Evolutionary conservation across 2,329 filamentous ascomycete genomes (phyloP).

Genomic region (Passalora sequoiae): DNA sequence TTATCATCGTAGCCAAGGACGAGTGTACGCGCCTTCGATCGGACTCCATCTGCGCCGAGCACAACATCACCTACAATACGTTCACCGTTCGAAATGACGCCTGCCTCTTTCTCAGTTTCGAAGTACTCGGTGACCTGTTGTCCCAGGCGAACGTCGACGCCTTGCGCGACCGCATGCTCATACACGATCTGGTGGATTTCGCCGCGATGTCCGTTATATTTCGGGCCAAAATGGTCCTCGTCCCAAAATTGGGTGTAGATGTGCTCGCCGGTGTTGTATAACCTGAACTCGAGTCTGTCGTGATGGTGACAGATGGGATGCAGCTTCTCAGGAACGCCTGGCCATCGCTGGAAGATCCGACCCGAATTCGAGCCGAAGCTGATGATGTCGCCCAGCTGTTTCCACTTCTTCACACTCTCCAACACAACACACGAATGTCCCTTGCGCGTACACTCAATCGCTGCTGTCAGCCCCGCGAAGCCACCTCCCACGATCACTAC

Average conservation of each 20-base stretch:
- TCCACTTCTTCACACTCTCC: slow-evolving; percentile 54
- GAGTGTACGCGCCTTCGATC: slow-evolving; percentile 47
- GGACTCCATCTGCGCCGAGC: slow-evolving; percentile 51
- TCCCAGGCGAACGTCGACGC: slow-evolving; percentile 32
- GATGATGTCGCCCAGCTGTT: slow-evolving; percentile 57
- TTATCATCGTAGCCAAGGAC: slow-evolving; percentile 47
- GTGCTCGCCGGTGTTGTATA: slow-evolving; percentile 31
- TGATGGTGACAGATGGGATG: slow-evolving; percentile 32
- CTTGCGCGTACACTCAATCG: slow-evolving; percentile 59
- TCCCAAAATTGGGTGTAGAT: slow-evolving; percentile 33
- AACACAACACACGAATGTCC: slow-evolving; percentile 57
- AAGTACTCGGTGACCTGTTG: slow-evolving; percentile 30
- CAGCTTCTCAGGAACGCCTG: slow-evolving; percentile 33
- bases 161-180: slow-evolving; percentile 30
- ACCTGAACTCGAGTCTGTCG: slow-evolving; percentile 28
- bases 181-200: slow-evolving; percentile 34
- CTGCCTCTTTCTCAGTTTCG: slow-evolving; percentile 25
- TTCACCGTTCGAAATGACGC: slow-evolving; percentile 31
- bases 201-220: slow-evolving; percentile 34
- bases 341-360: slow-evolving; percentile 58
- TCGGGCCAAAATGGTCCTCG: slow-evolving; percentile 29
- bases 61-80: slow-evolving; percentile 45
- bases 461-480: slow-evolving; percentile 58
- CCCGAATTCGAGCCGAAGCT: slow-evolving; percentile 58
- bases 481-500: slow-evolving; percentile 52